Percentiles rank a stretch among this genome's conserved stretches.
These are phyloP conservation scores for Rhipidocladum racemiflorum DNA, from an alignment of 176 grass and related monocot genomes.

Conservation along the genomic window DNA sequence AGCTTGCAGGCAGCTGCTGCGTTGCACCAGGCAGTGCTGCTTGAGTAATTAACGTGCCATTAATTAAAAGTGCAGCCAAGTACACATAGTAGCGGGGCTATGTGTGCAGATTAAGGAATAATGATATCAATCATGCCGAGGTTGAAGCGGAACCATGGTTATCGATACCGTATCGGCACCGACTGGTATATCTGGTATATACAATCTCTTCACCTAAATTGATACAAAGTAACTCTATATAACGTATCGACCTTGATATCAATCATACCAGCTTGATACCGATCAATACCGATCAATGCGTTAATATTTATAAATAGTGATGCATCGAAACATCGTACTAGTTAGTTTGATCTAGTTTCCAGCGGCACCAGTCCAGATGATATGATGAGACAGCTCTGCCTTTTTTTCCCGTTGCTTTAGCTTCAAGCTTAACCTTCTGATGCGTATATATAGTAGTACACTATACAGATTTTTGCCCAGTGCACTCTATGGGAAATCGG, in stretches of 20 bases:
- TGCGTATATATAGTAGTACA: background rate
- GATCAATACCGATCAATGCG: no score
- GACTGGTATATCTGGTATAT: no score
- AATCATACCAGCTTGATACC: no score
- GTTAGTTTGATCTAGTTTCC: background rate
- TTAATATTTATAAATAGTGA: no score
- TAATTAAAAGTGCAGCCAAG: slow-evolving; percentile 1
- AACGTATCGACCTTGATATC: no score
- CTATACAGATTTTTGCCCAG: background rate
- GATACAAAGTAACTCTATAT: no score
- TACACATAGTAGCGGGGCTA: background rate
- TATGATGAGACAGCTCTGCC: background rate
- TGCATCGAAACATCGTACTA: no score
- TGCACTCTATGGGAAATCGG: background rate
- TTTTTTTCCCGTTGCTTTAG: slow-evolving; percentile 32
- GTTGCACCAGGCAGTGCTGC: background rate
- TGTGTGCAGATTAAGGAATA: slow-evolving; percentile 35
- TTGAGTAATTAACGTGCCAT: background rate
- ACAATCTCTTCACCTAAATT: no score
- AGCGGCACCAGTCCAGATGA: background rate
- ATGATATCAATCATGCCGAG: slow-evolving; percentile 15
- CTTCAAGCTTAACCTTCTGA: slow-evolving; percentile 44
- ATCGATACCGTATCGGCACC: no score
- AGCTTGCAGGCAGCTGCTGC: background rate
- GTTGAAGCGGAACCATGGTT: no score